A percentile compares a stretch with the other conserved stretches of the same genome.
These are phyloP conservation scores for Hypoxylon lienhwacheense DNA, from an alignment of 495 filamentous ascomycete species.

Conservation along the genomic window DNA sequence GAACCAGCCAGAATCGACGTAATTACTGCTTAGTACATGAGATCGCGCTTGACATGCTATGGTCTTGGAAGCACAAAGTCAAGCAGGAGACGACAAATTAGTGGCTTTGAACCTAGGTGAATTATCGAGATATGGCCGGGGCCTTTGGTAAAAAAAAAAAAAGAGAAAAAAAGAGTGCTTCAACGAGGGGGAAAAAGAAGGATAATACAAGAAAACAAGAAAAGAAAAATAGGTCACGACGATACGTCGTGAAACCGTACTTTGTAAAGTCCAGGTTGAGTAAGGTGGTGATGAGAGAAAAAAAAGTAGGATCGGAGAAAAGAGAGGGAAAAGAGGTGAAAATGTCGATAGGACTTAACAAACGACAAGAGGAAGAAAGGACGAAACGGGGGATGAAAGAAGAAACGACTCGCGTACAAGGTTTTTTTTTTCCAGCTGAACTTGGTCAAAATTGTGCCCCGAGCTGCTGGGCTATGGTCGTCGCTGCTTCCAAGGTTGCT, in stretches of 20 bases:
- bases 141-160: conserved; percentile 9
- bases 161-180: conserved; percentile 22
- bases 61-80: conserved; percentile 16
- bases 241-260: conserved; percentile 31
- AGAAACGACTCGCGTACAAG: conserved; percentile 7
- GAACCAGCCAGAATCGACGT: conserved; percentile 22
- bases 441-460: conserved; percentile 28
- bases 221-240: conserved; percentile 29
- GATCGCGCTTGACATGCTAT: conserved; percentile 30
- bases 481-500: conserved; percentile 13
- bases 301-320: conserved; percentile 12
- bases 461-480: conserved; percentile 22
- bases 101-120: conserved; percentile 13
- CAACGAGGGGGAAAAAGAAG: conserved; percentile 21
- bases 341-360: conserved; percentile 18
- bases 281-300: background rate
- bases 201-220: conserved; percentile 28
- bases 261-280: conserved; percentile 17
- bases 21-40: conserved; percentile 14
- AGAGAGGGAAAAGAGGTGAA: conserved; percentile 15
- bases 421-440: no score
- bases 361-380: conserved; percentile 9
- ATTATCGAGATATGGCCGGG: conserved; percentile 20
- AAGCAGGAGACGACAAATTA: conserved; percentile 12
- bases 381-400: conserved; percentile 4